Percentiles rank a stretch among this genome's conserved stretches.
phyloP scores from a whole-genome alignment of 1,284 basidiomycete species.

The Heterobasidion annosum region DNA sequence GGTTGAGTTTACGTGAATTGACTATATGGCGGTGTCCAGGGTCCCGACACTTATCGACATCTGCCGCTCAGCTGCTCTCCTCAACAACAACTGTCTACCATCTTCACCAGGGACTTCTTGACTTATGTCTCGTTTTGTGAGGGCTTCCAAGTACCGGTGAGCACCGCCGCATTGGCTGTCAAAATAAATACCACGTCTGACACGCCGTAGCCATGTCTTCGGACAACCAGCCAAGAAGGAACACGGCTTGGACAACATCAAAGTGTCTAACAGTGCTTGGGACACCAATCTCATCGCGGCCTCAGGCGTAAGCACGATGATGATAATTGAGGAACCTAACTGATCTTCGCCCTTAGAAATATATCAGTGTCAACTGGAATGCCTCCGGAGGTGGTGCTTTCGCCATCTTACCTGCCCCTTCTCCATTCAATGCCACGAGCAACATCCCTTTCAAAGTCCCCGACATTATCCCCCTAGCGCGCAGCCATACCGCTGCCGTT shows the following conservation, averaged over 20 bases:
- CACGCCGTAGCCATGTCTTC: slow-evolving; percentile 73
- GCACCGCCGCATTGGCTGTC: slow-evolving; percentile 14
- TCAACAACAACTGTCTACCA: neutral
- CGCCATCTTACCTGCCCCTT: slow-evolving; percentile 80
- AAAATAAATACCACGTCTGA: neutral
- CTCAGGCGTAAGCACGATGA: slow-evolving; percentile 52
- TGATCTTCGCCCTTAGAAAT: slow-evolving; percentile 41
- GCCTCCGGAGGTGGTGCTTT: slow-evolving; percentile 95
- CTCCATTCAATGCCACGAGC: slow-evolving; percentile 53
- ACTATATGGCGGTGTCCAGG: neutral
- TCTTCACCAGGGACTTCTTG: neutral
- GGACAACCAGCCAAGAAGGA: slow-evolving; percentile 82
- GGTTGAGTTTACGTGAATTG: neutral
- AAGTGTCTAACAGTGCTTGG: slow-evolving; percentile 86
- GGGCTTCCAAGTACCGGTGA: slow-evolving; percentile 67
- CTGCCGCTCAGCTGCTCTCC: neutral
- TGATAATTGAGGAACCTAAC: neutral
- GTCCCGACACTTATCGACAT: neutral
- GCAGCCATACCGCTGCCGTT: slow-evolving; percentile 79
- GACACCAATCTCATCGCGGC: slow-evolving; percentile 92
- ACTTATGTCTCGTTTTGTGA: slow-evolving; percentile 64
- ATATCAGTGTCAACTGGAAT: slow-evolving; percentile 92
- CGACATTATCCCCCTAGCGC: slow-evolving; percentile 87
- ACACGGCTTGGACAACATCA: slow-evolving; percentile 83
- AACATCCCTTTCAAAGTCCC: slow-evolving; percentile 77